These are phyloP conservation scores for Vitis cinerea DNA, from an alignment of 164 flowering plant genomes.

Conservation along the genomic window DNA sequence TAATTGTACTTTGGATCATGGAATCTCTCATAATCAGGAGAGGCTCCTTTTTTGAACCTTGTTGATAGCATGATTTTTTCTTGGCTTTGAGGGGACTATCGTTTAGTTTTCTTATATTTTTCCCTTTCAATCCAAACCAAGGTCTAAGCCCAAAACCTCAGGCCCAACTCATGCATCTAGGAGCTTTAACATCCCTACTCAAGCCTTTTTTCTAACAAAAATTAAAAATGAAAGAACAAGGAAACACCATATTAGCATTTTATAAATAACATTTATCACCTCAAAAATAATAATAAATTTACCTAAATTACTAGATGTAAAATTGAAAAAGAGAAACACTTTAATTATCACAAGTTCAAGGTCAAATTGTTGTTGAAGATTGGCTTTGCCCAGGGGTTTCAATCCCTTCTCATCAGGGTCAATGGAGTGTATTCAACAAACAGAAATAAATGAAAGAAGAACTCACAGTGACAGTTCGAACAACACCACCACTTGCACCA, in stretches of 20 bases:
- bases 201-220: not conserved
- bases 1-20: no score
- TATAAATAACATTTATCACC: not conserved
- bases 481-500: slow-evolving; percentile 99
- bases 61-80: no score
- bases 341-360: not conserved
- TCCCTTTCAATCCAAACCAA: no score
- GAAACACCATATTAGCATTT: not conserved
- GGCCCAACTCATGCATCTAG: not conserved
- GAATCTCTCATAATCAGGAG: no score
- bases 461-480: slow-evolving; percentile 93
- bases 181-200: not conserved
- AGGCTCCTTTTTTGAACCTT: no score
- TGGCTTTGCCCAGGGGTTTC: not conserved
- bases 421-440: not conserved
- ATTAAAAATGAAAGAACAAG: not conserved
- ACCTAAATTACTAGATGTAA: no score
- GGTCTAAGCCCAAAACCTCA: no score
- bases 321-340: no score
- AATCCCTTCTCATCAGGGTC: not conserved
- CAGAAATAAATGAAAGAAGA: not conserved
- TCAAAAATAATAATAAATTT: no score
- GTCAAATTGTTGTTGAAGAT: not conserved
- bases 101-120: no score
- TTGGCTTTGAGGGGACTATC: no score